A percentile compares a stretch with the other conserved stretches of the same genome.
These are phyloP conservation scores for Mortierella sp. DNA, from an alignment of 371 early-diverging fungal genomes.

Conservation along the genomic window DNA sequence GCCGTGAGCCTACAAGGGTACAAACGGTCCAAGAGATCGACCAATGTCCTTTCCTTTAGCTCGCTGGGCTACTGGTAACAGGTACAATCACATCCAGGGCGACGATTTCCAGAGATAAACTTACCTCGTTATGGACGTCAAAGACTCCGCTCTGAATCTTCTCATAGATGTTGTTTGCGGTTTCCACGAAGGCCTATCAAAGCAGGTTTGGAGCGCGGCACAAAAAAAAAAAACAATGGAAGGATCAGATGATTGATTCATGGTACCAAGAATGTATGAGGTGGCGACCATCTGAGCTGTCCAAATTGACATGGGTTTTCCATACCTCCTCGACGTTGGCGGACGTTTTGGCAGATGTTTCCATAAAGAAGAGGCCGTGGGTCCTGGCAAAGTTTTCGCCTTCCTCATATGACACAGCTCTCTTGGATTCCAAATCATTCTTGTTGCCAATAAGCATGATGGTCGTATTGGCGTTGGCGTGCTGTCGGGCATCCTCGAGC, in stretches of 20 bases:
- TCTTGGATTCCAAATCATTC: conserved; percentile 85
- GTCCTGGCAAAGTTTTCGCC: conserved; percentile 89
- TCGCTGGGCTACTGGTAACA: background rate
- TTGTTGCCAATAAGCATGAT: conserved; percentile 97
- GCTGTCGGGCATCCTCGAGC: conserved; percentile 90
- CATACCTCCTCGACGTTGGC: conserved; percentile 85
- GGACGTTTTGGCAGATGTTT: conserved; percentile 95
- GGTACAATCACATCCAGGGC: background rate
- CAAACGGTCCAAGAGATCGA: too few relatives aligned
- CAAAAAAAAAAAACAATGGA: conserved; percentile 1
- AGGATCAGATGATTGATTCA: too few relatives aligned
- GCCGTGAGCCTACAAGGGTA: conserved; percentile 58
- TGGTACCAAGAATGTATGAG: too few relatives aligned
- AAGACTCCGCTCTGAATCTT: conserved; percentile 85
- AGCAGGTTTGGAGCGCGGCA: too few relatives aligned
- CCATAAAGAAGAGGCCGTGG: conserved; percentile 89
- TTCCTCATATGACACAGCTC: conserved; percentile 88
- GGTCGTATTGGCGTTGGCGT: conserved; percentile 91
- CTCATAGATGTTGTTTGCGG: conserved; percentile 84
- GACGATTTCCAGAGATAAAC: background rate
- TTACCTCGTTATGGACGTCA: conserved; percentile 77
- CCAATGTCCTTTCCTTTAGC: too few relatives aligned
- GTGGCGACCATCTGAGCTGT: too few relatives aligned
- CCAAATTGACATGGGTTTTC: background rate
- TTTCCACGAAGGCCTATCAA: conserved; percentile 75